Conservation (phyloP, 140 eudicot species). For the Senecio squalidus region DNA sequence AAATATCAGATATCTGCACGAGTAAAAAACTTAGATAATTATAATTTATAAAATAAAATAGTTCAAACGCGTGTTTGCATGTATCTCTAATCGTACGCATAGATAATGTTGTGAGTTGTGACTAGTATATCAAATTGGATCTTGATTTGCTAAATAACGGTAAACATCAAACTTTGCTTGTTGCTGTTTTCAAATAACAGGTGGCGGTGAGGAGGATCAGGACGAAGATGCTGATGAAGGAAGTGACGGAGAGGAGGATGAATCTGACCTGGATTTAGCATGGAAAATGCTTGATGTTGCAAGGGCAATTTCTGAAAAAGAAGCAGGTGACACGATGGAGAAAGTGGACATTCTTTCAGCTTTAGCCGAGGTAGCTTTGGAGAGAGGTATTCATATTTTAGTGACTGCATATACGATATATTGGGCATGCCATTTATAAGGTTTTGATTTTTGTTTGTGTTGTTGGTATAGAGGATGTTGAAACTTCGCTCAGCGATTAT, state of each 20-base stretch:
- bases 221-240: constrained; percentile 70
- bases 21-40: no score
- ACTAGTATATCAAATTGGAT: background rate
- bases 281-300: constrained; percentile 99
- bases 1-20: background rate
- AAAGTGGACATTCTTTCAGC: constrained; percentile 81
- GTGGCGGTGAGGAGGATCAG: constrained; percentile 40
- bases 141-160: background rate
- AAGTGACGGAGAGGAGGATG: constrained; percentile 83
- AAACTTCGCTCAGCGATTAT: constrained; percentile 86
- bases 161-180: background rate
- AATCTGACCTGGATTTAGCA: constrained; percentile 91
- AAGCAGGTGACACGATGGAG: constrained; percentile 77
- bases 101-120: no score
- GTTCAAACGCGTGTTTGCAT: no score
- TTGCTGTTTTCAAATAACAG: no score
- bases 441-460: constrained; percentile 2
- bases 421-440: background rate
- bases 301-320: constrained; percentile 84
- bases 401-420: background rate
- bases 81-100: no score
- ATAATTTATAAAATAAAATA: no score
- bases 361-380: constrained; percentile 77
- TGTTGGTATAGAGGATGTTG: constrained; percentile 77
- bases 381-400: constrained; percentile 61